Conservation (phyloP, 306 rosid genomes). For the Astragalus glycyphyllos region DNA sequence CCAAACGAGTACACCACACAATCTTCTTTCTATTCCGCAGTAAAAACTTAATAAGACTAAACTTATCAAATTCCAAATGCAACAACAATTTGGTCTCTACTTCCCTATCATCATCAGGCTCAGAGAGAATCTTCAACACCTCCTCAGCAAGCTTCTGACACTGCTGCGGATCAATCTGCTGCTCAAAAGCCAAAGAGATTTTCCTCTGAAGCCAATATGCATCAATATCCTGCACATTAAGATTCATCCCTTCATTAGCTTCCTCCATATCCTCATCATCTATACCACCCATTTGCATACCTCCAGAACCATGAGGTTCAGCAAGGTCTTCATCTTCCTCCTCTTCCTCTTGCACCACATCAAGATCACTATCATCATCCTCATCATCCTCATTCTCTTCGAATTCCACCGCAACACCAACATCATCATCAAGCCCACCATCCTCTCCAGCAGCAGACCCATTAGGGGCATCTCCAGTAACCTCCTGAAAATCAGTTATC, state of each 20-base stretch:
- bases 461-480: slow-evolving; percentile 48
- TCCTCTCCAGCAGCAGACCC: slow-evolving; percentile 65
- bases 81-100: slow-evolving; percentile 76
- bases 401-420: slow-evolving; percentile 94
- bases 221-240: slow-evolving; percentile 93
- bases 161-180: slow-evolving; percentile 86
- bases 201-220: slow-evolving; percentile 99
- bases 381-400: slow-evolving; percentile 95
- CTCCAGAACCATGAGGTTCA: slow-evolving; percentile 63
- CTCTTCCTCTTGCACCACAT: slow-evolving; percentile 88
- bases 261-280: slow-evolving; percentile 92
- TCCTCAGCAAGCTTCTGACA: slow-evolving; percentile 93
- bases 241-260: slow-evolving; percentile 78
- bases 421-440: slow-evolving; percentile 79
- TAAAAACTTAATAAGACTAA: slow-evolving; percentile 76
- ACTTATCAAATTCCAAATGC: slow-evolving; percentile 73
- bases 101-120: slow-evolving; percentile 70
- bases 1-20: slow-evolving; percentile 92
- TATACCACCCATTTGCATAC: slow-evolving; percentile 93
- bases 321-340: slow-evolving; percentile 84
- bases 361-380: slow-evolving; percentile 95
- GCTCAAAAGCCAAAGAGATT: slow-evolving; percentile 87
- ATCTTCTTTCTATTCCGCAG: slow-evolving; percentile 77
- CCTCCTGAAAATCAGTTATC: slow-evolving; percentile 87
- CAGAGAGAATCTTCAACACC: slow-evolving; percentile 80